Conservation (phyloP, 495 filamentous ascomycete species). For the Penicillium alfredii region DNA sequence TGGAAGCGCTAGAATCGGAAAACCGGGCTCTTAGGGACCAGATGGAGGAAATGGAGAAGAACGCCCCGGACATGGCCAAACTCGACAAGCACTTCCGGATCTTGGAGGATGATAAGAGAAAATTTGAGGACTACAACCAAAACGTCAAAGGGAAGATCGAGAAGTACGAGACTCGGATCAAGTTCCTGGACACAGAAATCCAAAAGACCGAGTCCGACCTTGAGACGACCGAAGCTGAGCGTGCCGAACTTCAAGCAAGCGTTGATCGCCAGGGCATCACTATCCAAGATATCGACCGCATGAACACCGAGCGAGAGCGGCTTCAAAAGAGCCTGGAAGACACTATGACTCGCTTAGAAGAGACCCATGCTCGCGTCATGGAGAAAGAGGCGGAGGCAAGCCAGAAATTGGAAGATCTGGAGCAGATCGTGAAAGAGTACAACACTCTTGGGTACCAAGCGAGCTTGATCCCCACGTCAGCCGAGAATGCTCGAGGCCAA, state of each 20-base stretch:
- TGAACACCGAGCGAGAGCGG: constrained; percentile 91
- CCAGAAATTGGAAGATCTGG: constrained; percentile 78
- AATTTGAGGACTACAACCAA: constrained; percentile 89
- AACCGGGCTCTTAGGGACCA: constrained; percentile 70
- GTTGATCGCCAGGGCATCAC: constrained; percentile 91
- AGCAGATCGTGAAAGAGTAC: constrained; percentile 78
- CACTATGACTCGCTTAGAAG: constrained; percentile 66
- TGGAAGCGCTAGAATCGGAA: constrained; percentile 77
- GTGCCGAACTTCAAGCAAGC: constrained; percentile 67
- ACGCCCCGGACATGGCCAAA: constrained; percentile 70
- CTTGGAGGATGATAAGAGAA: constrained; percentile 81
- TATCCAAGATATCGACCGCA: constrained; percentile 95
- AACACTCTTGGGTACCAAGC: constrained; percentile 92
- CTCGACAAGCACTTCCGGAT: constrained; percentile 80
- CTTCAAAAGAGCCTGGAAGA: constrained; percentile 78
- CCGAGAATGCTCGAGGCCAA: constrained; percentile 74
- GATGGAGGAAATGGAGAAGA: constrained; percentile 82
- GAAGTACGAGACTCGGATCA: constrained; percentile 71
- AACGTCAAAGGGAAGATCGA: constrained; percentile 71
- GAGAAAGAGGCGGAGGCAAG: constrained; percentile 82
- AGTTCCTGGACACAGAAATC: constrained; percentile 72
- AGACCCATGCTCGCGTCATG: constrained; percentile 70
- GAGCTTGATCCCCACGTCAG: constrained; percentile 76
- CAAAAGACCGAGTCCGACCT: constrained; percentile 72
- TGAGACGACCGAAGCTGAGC: constrained; percentile 72